These are phyloP conservation scores for Pelargonium nanum DNA, from an alignment of 345 rosid species.

Conservation along the genomic window DNA sequence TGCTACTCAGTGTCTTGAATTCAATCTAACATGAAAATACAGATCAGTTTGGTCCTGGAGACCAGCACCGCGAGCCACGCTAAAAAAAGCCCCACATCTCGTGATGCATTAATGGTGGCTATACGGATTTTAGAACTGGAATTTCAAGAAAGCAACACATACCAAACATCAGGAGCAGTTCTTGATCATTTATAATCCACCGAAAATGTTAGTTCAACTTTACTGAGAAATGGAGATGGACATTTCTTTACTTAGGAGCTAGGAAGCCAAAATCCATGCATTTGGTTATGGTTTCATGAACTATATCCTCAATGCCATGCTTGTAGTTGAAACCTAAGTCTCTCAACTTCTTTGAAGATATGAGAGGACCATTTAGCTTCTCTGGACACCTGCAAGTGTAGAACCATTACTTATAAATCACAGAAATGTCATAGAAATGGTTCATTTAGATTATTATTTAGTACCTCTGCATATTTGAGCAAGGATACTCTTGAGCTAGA, in stretches of 20 bases:
- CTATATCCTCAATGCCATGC: constrained; percentile 42
- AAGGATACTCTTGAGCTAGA: constrained; percentile 23
- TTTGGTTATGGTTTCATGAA: constrained; percentile 34
- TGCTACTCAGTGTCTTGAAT: no score
- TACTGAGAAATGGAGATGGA: no score
- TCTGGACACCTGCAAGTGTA: constrained; percentile 24
- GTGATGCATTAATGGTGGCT: background rate
- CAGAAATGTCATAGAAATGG: background rate
- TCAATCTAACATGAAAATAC: background rate
- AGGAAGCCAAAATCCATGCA: constrained; percentile 34
- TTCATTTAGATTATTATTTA: background rate
- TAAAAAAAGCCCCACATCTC: background rate
- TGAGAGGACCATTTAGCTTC: constrained; percentile 25
- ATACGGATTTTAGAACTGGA: constrained; percentile 4
- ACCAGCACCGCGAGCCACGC: background rate
- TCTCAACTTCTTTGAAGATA: constrained; percentile 62
- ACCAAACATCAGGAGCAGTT: constrained; percentile 1
- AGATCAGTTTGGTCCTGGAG: background rate
- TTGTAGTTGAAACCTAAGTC: constrained; percentile 53
- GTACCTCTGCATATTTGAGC: constrained; percentile 26
- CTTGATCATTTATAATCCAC: no score
- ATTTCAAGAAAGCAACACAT: constrained; percentile 9
- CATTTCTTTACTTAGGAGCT: constrained; percentile 9
- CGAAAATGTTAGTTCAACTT: no score
- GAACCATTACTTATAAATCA: background rate